Evolutionary conservation across 495 filamentous ascomycete genomes (phyloP), one percentile per base, ranked within the genome.

Genomic region (Penicillium verhagenii): DNA sequence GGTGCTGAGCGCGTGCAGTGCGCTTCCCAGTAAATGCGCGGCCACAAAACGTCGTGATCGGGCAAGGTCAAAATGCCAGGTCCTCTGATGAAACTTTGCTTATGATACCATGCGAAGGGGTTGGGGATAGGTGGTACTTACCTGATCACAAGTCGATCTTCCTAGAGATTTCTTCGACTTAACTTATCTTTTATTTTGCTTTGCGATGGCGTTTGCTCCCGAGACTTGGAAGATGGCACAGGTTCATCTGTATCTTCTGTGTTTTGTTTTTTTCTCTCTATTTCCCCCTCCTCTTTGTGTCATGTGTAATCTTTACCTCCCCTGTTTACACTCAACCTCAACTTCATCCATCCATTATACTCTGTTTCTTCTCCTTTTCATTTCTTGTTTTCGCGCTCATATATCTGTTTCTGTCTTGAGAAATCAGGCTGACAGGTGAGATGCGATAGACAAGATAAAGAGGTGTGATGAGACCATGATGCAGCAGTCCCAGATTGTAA

Each of bases 1-100:
- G 90, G 90, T 57, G 91, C 83, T 38, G 94, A 99, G 78, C 82
- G 95, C 37, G 92, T 99, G 63, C 94, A 97, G 79, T 99, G 94
- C 71, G 95, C 94, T 57, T 94, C 90, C 6, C 94, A 97, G 83
- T 99, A 96, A 87, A 59, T 53, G 58, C 29, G 13, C 14, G 33
- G 20, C 29, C 29, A 50, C 18, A 38, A 50, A 50, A 50, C 23
- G 47, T 33, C 29, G 31, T 18, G 31, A 38, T 19, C 25, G n/a
- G 19, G 19, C 19, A n/a, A 24, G 45, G 18, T 10, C 25, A 16
- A 19, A 31, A 53, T 44, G 25, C 14, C 42, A 43, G 54, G 66
- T 63, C 67, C 56, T 55, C 42, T 72, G 52, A 70, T 63, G 67
- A 70, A 68, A 65, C 57, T 64, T 72, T 62, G 60, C 67, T 73